Conservation (phyloP, 257 asterid genomes). For the Capsicum rhomboideum region DNA sequence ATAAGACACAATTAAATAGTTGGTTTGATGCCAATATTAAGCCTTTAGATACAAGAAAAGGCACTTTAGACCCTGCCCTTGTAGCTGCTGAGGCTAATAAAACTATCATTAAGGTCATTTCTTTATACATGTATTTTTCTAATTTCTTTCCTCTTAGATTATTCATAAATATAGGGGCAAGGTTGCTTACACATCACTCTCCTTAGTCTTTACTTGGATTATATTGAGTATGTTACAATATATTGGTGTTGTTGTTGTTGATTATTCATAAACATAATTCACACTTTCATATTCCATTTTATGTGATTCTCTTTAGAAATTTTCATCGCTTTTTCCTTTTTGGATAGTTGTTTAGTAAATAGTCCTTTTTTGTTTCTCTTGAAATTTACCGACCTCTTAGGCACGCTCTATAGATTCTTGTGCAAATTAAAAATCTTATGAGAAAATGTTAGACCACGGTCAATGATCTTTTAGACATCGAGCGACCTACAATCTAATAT, state of each 20-base stretch:
- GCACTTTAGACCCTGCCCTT: conserved; percentile 15
- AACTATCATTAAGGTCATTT: conserved; percentile 18
- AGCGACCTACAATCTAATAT: not conserved
- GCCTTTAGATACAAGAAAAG: not conserved
- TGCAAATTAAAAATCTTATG: not conserved
- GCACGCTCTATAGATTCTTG: not conserved
- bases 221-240: too few relatives aligned
- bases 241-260: not conserved
- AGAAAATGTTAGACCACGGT: too few relatives aligned
- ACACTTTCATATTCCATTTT: not conserved
- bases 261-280: not conserved
- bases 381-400: not conserved
- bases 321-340: not conserved
- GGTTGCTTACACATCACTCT: too few relatives aligned
- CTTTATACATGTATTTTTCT: too few relatives aligned
- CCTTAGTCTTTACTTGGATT: too few relatives aligned
- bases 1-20: conserved; percentile 8
- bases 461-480: not conserved
- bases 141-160: not conserved
- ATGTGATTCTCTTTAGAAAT: not conserved
- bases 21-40: conserved; percentile 44
- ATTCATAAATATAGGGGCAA: not conserved
- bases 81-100: conserved; percentile 22
- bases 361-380: not conserved
- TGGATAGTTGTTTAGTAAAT: not conserved